A percentile compares a stretch with the other conserved stretches of the same genome.
phyloP scores from a whole-genome alignment of 2,329 filamentous ascomycete species.

The Verticillium zaregamsianum region DNA sequence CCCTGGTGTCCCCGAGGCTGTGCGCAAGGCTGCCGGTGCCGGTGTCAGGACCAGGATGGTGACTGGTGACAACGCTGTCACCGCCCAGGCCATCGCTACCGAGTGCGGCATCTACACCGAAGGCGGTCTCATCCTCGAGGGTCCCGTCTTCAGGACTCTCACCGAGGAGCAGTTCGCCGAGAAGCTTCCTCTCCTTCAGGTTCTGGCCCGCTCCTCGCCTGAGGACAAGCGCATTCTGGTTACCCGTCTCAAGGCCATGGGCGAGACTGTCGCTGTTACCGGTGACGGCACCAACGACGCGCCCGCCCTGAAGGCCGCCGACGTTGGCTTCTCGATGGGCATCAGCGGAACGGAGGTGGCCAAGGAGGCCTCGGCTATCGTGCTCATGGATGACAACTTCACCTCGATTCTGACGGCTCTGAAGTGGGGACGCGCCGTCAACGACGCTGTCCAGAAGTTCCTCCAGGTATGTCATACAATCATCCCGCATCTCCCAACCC shows the following conservation, averaged over 20 bases:
- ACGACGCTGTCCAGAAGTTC: slow-evolving; percentile 65
- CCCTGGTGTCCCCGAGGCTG: slow-evolving; percentile 60
- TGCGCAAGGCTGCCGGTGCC: slow-evolving; percentile 58
- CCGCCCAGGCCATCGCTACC: slow-evolving; percentile 59
- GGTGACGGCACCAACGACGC: slow-evolving; percentile 67
- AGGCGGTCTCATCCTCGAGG: slow-evolving; percentile 63
- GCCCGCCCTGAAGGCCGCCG: slow-evolving; percentile 60
- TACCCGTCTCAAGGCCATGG: slow-evolving; percentile 46
- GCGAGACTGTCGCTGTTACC: slow-evolving; percentile 58
- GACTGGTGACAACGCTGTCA: slow-evolving; percentile 63
- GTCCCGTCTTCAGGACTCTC: slow-evolving; percentile 56
- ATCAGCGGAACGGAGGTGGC: slow-evolving; percentile 64
- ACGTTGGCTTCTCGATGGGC: slow-evolving; percentile 67
- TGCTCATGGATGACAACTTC: slow-evolving; percentile 65
- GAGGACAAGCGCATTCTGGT: slow-evolving; percentile 58
- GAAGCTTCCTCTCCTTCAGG: slow-evolving; percentile 42
- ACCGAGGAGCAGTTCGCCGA: slow-evolving; percentile 47
- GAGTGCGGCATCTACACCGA: slow-evolving; percentile 61
- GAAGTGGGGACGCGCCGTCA: slow-evolving; percentile 65
- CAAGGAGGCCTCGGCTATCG: slow-evolving; percentile 65
- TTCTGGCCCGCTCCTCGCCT: slow-evolving; percentile 55
- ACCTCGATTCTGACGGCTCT: slow-evolving; percentile 62
- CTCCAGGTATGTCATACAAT: slow-evolving; percentile 35
- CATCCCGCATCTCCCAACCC: too few relatives aligned
- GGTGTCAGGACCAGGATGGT: slow-evolving; percentile 70